Evolutionary conservation across 352 stramenopile species (phyloP).

Genomic region (Globisporangium alternatum): DNA sequence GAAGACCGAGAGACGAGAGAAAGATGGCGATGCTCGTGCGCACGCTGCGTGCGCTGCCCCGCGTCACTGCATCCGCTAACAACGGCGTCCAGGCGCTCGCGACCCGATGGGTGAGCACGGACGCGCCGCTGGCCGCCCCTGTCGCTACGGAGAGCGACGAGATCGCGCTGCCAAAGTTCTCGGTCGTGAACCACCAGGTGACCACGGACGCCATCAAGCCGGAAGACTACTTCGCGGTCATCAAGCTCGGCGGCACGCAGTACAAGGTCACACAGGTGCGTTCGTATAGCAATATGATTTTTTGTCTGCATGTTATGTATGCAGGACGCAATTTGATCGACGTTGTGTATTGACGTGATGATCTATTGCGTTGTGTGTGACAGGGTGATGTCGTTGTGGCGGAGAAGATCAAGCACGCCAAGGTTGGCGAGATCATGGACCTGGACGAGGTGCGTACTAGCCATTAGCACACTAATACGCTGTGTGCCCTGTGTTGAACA

Average conservation of each 20-base stretch:
- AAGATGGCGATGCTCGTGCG: conserved; percentile 15
- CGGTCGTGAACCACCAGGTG: conserved; percentile 77
- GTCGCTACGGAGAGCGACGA: conserved; percentile 16
- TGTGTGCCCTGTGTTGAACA: no score
- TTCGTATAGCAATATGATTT: not conserved
- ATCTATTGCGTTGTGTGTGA: conserved; percentile 4
- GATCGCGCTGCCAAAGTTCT: conserved; percentile 40
- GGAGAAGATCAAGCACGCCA: conserved; percentile 85
- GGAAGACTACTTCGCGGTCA: conserved; percentile 79
- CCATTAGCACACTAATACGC: not conserved
- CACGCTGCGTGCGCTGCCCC: conserved; percentile 6
- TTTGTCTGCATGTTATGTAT: not conserved
- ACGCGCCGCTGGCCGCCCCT: conserved; percentile 1
- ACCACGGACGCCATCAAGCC: conserved; percentile 58
- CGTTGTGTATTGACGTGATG: not conserved
- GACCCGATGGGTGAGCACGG: not conserved
- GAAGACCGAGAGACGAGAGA: conserved; percentile 2
- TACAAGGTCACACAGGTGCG: conserved; percentile 83
- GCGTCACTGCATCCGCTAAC: not conserved
- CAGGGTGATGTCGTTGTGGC: conserved; percentile 77
- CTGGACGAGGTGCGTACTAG: conserved; percentile 52
- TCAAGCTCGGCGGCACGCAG: conserved; percentile 83
- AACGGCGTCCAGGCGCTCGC: not conserved
- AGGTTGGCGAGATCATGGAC: conserved; percentile 83
- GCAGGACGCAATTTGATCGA: not conserved